A percentile compares a stretch with the other conserved stretches of the same genome.
Evolutionary conservation across 345 rosid species (phyloP).

Genomic region (Rhizophora mangle): DNA sequence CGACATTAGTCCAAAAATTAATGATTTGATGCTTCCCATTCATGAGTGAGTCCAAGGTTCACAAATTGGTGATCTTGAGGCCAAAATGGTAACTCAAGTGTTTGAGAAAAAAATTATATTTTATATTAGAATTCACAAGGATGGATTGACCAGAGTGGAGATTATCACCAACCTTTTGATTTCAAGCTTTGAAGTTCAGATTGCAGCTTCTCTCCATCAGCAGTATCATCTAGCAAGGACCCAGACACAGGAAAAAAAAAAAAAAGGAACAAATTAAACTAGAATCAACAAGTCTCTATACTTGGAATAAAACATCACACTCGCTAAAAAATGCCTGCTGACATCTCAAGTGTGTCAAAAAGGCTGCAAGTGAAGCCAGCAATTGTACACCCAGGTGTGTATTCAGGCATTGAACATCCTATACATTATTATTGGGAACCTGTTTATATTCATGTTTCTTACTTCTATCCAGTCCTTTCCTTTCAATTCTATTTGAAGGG

Average conservation of each 20-base stretch:
- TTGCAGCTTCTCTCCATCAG: conserved; percentile 58
- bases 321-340: too few relatives aligned
- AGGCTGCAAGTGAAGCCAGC: too few relatives aligned
- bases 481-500: too few relatives aligned
- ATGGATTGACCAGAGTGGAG: background rate
- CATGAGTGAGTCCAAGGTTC: background rate
- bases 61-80: background rate
- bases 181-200: conserved; percentile 65
- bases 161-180: conserved; percentile 53
- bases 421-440: too few relatives aligned
- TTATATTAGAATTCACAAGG: background rate
- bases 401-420: too few relatives aligned
- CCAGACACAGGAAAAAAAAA: background rate
- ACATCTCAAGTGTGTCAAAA: too few relatives aligned
- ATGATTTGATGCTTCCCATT: background rate
- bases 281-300: background rate
- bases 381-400: too few relatives aligned
- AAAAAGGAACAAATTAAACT: background rate
- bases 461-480: too few relatives aligned
- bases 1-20: conserved; percentile 3
- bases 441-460: too few relatives aligned
- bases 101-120: background rate
- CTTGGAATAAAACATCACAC: too few relatives aligned
- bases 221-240: conserved; percentile 39
- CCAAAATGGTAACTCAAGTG: background rate